Conservation (phyloP, 768 basidiomycete genomes). For the Termitomyces sp. region DNA sequence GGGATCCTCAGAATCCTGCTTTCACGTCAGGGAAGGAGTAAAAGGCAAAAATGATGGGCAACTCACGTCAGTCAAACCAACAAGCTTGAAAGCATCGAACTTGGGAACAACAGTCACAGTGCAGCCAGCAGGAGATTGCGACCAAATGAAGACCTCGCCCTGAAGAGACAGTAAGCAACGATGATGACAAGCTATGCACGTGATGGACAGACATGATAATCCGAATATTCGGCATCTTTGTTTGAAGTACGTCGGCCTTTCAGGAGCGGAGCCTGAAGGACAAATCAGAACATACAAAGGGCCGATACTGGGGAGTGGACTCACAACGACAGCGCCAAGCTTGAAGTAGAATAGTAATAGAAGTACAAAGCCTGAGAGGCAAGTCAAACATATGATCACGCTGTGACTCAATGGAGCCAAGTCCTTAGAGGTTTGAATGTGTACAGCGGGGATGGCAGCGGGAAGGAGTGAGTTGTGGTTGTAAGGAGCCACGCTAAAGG, state of each 20-base stretch:
- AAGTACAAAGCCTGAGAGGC: background rate
- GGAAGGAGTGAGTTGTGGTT: background rate
- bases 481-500: background rate
- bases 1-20: background rate
- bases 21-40: background rate
- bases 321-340: background rate
- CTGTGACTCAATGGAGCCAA: background rate
- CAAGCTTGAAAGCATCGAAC: background rate
- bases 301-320: background rate
- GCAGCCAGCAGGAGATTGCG: background rate
- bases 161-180: background rate
- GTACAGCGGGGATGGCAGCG: background rate
- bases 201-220: background rate
- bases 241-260: background rate
- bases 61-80: background rate
- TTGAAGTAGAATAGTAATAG: background rate
- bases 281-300: background rate
- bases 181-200: too few species aligned
- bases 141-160: background rate
- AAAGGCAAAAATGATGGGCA: background rate
- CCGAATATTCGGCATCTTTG: background rate
- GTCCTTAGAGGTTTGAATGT: background rate
- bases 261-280: background rate
- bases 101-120: background rate
- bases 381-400: background rate